Percentiles rank a stretch among this genome's conserved stretches.
These are phyloP conservation scores for Coemansia sp. DNA, from an alignment of 192 early-diverging fungal genomes.

Conservation along the genomic window DNA sequence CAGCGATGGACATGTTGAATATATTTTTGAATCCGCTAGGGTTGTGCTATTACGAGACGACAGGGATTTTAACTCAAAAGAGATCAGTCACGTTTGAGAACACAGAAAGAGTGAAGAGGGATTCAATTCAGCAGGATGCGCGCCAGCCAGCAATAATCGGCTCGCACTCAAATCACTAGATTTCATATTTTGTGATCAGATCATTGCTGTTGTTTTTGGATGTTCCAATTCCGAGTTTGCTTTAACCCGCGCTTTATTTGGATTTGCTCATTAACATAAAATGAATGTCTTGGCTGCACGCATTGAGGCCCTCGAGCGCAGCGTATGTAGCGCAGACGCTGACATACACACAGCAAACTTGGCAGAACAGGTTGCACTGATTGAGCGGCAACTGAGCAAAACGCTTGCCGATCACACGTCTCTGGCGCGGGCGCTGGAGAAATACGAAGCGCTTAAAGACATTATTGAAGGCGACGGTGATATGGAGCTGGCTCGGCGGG, in stretches of 20 bases:
- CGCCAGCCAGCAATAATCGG: not conserved
- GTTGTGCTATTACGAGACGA: constrained; percentile 38
- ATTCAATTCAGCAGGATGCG: not conserved
- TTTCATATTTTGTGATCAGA: not conserved
- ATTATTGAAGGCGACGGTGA: constrained; percentile 48
- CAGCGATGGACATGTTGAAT: constrained; percentile 59
- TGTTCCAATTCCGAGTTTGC: constrained; percentile 8
- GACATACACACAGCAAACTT: constrained; percentile 5
- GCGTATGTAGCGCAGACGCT: constrained; percentile 16
- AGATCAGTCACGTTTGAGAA: constrained; percentile 48
- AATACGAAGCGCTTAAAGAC: constrained; percentile 41
- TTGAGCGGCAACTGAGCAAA: constrained; percentile 28
- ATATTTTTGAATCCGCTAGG: not conserved
- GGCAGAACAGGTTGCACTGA: constrained; percentile 24
- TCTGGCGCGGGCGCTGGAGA: constrained; percentile 25
- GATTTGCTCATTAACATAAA: not conserved
- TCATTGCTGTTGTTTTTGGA: not conserved
- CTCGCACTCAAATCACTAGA: not conserved
- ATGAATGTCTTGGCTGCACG: constrained; percentile 35
- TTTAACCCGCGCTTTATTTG: not conserved
- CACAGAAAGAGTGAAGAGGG: constrained; percentile 20
- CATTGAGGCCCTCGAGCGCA: constrained; percentile 37
- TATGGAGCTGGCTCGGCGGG: constrained; percentile 31
- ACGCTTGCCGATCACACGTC: constrained; percentile 23
- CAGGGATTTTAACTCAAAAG: constrained; percentile 47